These are phyloP conservation scores for Leccinum sublutescens DNA, from an alignment of 768 basidiomycete species.

Conservation along the genomic window DNA sequence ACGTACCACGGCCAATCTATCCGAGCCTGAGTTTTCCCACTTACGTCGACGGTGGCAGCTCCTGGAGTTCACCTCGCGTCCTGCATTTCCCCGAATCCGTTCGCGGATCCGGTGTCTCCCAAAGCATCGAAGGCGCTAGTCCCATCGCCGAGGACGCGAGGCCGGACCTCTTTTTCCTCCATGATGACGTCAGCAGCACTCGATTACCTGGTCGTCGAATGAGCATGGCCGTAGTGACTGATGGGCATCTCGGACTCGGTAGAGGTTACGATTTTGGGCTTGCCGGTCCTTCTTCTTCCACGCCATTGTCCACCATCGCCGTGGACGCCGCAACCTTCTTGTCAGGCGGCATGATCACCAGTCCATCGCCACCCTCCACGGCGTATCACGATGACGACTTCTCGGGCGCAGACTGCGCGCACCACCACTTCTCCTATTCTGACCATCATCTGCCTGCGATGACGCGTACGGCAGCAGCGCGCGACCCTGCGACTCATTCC, in stretches of 20 bases:
- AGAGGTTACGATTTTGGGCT: slow-evolving; percentile 6
- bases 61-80: slow-evolving; percentile 23
- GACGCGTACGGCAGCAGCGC: slow-evolving; percentile 12
- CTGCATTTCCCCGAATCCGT: slow-evolving; percentile 27
- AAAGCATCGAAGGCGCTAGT: slow-evolving; percentile 8
- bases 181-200: slow-evolving; percentile 25
- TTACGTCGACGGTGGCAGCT: slow-evolving; percentile 28
- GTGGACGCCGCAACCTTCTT: slow-evolving; percentile 15
- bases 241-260: slow-evolving; percentile 11
- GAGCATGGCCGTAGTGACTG: slow-evolving; percentile 13
- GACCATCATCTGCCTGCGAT: slow-evolving; percentile 14
- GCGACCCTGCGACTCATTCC: slow-evolving; percentile 9
- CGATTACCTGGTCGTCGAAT: slow-evolving; percentile 15
- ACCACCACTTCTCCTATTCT: slow-evolving; percentile 11
- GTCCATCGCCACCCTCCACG: slow-evolving; percentile 22
- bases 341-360: slow-evolving; percentile 14
- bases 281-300: slow-evolving; percentile 4
- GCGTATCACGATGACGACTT: slow-evolving; percentile 27
- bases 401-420: slow-evolving; percentile 14
- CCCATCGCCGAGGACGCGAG: slow-evolving; percentile 27
- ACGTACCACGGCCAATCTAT: slow-evolving; percentile 15
- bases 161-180: slow-evolving; percentile 12
- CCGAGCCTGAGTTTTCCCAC: slow-evolving; percentile 11
- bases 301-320: slow-evolving; percentile 15
- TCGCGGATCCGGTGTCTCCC: slow-evolving; percentile 21